Evolutionary conservation across 2,329 filamentous ascomycete species (phyloP), one percentile per base, ranked within the genome.

Genomic region (Claviceps sorghi): DNA sequence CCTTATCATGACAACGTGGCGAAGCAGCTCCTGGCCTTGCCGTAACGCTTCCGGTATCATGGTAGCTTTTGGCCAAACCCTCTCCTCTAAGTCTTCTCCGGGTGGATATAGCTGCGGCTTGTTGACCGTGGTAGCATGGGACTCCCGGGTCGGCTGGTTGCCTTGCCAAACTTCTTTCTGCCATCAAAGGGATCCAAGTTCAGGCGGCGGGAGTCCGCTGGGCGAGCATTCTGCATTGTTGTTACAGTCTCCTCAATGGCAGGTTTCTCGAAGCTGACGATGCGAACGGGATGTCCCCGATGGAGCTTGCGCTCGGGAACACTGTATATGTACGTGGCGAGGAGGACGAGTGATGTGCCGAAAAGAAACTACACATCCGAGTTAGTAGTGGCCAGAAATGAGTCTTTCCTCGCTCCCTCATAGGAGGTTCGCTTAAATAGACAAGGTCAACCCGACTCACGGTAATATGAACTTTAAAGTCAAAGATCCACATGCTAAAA

Each of bases 291-390:
- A 0, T 79, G 72, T 22, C 86, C 80, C 17, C 82, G 78, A 43
- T 59, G 60, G 7, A 59, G 55, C 52, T 78, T 74, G 21, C 76
- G 71, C 56, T 88, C 79, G 1, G 81, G 77, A 6, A 78, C 77
- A 55, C 80, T 88, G 72, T 95, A 96, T 17, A 96, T 74, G 65
- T 89, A 96, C 2, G 88, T 94, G 2, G 90, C 84, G 43, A 80
- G 75, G 1, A 96, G 71, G 9, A 97, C 90, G 48, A 93, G 72
- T 11, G 75, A 73, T 0, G 90, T 90, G 51, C 93, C 93, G 49
- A 88, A 55, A 40, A 95, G 62, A 65, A 95, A 95, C 90, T 96
- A 50, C 2, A 10, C n/a, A 7, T 32, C 32, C 21, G 17, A 11
- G 29, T 53, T 40, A 53, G 48, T 26, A 47, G 29, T 6, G 29